phyloP scores from a whole-genome alignment of 2,329 filamentous ascomycete genomes.

The Cryphonectria radicalis region DNA sequence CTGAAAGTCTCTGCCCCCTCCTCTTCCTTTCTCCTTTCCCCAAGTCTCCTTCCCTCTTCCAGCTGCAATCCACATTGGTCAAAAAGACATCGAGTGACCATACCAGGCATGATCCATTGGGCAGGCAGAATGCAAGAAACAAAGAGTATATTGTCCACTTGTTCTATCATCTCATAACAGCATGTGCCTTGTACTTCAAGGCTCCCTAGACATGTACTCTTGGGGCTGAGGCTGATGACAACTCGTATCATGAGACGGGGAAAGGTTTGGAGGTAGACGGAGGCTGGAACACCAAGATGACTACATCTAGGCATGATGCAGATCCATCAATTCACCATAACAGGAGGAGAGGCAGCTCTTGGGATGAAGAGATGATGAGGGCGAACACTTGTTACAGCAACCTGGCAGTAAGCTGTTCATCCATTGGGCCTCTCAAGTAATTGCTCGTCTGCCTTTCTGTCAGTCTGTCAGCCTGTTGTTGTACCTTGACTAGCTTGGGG shows the following conservation, averaged over 20 bases:
- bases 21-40: background rate
- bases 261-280: background rate
- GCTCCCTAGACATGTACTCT: background rate
- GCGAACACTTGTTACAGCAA: background rate
- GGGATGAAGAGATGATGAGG: no score
- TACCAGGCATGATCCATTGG: background rate
- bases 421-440: background rate
- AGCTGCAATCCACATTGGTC: background rate
- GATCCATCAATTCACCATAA: background rate
- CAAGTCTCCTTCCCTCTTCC: background rate
- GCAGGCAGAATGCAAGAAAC: background rate
- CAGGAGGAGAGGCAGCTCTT: background rate
- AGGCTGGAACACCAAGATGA: background rate
- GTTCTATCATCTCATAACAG: background rate
- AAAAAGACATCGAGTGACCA: no score
- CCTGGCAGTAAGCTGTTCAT: background rate
- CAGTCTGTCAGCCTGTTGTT: background rate
- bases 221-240: background rate
- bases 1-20: background rate
- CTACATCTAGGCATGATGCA: background rate
- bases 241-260: background rate
- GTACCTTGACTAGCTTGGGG: background rate
- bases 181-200: background rate
- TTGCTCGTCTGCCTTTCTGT: background rate
- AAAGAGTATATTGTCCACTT: background rate